These are phyloP conservation scores for Asterionellopsis glacialis DNA, from an alignment of 108 stramenopile genomes.

Conservation along the genomic window DNA sequence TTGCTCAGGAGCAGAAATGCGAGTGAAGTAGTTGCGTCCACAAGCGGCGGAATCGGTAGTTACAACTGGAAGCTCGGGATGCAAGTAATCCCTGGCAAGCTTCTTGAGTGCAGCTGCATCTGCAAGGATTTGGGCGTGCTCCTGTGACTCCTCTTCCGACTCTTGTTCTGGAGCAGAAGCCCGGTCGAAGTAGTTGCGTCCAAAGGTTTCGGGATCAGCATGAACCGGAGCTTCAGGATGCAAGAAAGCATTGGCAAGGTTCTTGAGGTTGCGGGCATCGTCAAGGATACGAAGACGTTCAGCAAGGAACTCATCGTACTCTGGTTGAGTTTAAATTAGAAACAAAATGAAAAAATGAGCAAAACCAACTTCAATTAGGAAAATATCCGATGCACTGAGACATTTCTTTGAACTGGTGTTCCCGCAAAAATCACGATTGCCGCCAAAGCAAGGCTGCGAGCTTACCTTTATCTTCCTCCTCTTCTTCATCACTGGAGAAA, in stretches of 20 bases:
- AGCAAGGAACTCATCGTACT: constrained; percentile 5
- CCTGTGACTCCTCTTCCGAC: constrained; percentile 37
- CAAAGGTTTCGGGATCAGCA: constrained; percentile 4
- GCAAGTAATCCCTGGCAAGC: constrained; percentile 44
- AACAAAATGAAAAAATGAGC: constrained; percentile 1
- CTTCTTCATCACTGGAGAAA: constrained; percentile 9
- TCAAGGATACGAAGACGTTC: constrained; percentile 68
- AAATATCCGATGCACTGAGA: not conserved
- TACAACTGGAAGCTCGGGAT: constrained; percentile 58
- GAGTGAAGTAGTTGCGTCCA: constrained; percentile 60
- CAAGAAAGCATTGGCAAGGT: constrained; percentile 53
- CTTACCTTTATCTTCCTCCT: constrained; percentile 2
- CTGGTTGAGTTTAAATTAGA: not conserved
- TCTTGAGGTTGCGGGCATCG: constrained; percentile 52
- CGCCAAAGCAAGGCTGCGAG: too few species aligned
- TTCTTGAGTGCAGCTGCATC: constrained; percentile 46
- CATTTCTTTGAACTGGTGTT: too few species aligned
- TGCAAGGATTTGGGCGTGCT: constrained; percentile 47
- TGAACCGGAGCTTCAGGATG: constrained; percentile 56
- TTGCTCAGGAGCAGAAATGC: constrained; percentile 39
- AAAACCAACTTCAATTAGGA: not conserved
- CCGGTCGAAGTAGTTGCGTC: constrained; percentile 36
- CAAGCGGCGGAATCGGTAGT: constrained; percentile 26
- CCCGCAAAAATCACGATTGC: too few species aligned
- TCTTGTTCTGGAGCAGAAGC: constrained; percentile 38